Evolutionary conservation across 306 rosid species (phyloP).

Genomic region (Bauhinia variegata): DNA sequence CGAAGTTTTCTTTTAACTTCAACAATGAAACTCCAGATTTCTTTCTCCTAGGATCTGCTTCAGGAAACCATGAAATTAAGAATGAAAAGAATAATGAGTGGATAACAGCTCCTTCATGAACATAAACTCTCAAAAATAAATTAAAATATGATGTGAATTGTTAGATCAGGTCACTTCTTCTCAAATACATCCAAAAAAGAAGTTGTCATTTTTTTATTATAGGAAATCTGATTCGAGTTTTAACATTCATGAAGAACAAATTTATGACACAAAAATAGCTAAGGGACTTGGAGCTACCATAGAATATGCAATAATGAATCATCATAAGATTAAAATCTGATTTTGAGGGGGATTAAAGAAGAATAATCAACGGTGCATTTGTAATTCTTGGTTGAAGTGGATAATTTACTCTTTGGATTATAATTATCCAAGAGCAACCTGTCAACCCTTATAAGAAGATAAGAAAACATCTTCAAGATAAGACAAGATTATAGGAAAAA

Average conservation of each 20-base stretch:
- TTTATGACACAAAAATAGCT: conserved; percentile 9
- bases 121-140: neutral
- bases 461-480: neutral
- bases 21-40: neutral
- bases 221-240: no score
- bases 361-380: neutral
- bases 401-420: no score
- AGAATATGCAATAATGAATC: conserved; percentile 9
- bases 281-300: neutral
- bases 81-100: conserved; percentile 26
- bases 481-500: neutral
- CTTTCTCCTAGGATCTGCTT: conserved; percentile 28
- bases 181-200: neutral
- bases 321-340: neutral
- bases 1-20: conserved; percentile 24
- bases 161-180: neutral
- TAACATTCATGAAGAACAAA: conserved; percentile 11
- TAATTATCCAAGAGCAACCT: no score
- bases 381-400: neutral
- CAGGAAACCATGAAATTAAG: conserved; percentile 12
- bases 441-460: conserved; percentile 1
- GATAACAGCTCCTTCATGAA: no score
- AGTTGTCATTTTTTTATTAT: neutral
- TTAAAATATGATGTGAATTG: neutral
- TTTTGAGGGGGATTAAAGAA: conserved; percentile 3